Evolutionary conservation across 75 land plant species (phyloP).

Genomic region (Pseudotsuga menziesii): DNA sequence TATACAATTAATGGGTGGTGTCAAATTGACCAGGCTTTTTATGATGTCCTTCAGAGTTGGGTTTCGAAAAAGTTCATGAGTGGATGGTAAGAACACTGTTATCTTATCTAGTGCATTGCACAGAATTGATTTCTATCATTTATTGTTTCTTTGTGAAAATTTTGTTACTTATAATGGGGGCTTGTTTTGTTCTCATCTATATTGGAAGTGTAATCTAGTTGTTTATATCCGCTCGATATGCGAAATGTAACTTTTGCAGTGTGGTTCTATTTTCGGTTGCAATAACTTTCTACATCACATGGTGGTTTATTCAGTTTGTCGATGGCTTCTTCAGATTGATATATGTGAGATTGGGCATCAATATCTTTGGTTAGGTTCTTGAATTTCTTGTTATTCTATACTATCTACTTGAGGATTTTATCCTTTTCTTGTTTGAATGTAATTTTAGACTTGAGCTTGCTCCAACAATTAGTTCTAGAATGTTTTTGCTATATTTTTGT

Average conservation of each 20-base stretch:
- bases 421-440: not conserved
- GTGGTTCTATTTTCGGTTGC: constrained; percentile 90
- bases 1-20: not conserved
- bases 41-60: constrained; percentile 83
- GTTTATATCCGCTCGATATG: not conserved
- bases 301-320: constrained; percentile 93
- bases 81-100: constrained; percentile 53
- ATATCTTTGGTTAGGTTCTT: constrained; percentile 69
- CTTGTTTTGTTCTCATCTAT: not conserved
- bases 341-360: constrained; percentile 64
- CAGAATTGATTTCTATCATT: constrained; percentile 2
- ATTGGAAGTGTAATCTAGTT: not conserved
- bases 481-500: not conserved
- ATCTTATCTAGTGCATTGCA: not conserved
- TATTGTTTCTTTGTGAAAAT: not conserved
- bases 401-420: not conserved
- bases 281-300: constrained; percentile 81
- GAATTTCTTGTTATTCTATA: not conserved
- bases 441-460: not conserved
- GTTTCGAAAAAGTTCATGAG: constrained; percentile 92
- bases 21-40: constrained; percentile 62
- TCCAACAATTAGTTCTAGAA: not conserved
- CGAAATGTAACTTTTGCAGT: constrained; percentile 42
- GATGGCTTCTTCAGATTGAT: constrained; percentile 88
- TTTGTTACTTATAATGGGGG: not conserved